Evolutionary conservation across 768 basidiomycete genomes (phyloP).

Genomic region (Auricularia sp.): DNA sequence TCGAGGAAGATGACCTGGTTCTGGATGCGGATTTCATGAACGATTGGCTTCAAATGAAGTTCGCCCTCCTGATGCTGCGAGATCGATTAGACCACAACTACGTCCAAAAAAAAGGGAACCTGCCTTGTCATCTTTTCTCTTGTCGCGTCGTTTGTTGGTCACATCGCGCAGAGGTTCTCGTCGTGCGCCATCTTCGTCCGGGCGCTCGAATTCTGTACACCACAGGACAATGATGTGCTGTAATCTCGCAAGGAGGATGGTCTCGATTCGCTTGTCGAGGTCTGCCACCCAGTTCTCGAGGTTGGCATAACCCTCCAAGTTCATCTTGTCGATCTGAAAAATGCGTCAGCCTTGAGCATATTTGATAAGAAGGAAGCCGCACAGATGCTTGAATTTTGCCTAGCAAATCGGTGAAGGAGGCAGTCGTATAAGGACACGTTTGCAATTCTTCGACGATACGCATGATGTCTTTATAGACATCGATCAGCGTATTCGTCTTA

Average conservation of each 20-base stretch:
- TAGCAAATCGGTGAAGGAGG: slow-evolving; percentile 73
- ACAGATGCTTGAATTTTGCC: slow-evolving; percentile 78
- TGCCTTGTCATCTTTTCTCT: slow-evolving; percentile 78
- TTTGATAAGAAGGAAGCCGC: slow-evolving; percentile 18
- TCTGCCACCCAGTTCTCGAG: slow-evolving; percentile 87
- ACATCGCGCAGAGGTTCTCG: slow-evolving; percentile 47
- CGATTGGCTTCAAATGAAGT: slow-evolving; percentile 73
- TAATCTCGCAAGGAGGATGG: slow-evolving; percentile 65
- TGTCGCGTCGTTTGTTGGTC: slow-evolving; percentile 61
- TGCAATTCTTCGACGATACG: slow-evolving; percentile 79
- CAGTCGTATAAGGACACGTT: slow-evolving; percentile 75
- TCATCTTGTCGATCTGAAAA: slow-evolving; percentile 77
- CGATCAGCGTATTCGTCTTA: slow-evolving; percentile 90
- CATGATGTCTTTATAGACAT: slow-evolving; percentile 77
- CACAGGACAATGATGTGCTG: slow-evolving; percentile 72
- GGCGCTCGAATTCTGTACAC: slow-evolving; percentile 77
- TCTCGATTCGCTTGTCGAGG: slow-evolving; percentile 67
- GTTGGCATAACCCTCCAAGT: slow-evolving; percentile 91
- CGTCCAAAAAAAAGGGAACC: slow-evolving; percentile 8
- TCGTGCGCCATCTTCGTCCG: slow-evolving; percentile 49
- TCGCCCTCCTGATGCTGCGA: slow-evolving; percentile 58
- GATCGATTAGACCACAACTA: background rate
- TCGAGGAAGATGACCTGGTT: slow-evolving; percentile 99
- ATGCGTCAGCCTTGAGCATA: background rate
- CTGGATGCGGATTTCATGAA: slow-evolving; percentile 95